These are phyloP conservation scores for Kernera saxatilis DNA, from an alignment of 345 rosid species.

Conservation along the genomic window DNA sequence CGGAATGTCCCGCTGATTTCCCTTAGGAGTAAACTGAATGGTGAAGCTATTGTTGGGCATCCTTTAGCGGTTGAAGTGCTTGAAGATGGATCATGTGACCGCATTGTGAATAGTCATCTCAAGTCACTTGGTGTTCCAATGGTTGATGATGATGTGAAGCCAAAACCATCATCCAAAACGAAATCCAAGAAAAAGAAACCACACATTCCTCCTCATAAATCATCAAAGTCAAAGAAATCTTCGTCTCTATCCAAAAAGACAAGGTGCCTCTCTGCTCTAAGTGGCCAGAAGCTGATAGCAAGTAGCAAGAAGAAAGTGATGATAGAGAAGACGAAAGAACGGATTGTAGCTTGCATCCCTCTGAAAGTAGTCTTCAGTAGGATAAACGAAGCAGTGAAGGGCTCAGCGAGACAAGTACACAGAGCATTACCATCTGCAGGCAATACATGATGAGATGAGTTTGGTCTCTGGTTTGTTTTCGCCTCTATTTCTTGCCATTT, in stretches of 20 bases:
- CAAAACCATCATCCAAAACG: constrained; percentile 20
- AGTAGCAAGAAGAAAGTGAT: constrained; percentile 32
- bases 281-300: constrained; percentile 44
- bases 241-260: constrained; percentile 62
- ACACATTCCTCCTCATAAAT: constrained; percentile 18
- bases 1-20: constrained; percentile 83
- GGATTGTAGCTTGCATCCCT: constrained; percentile 70
- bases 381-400: constrained; percentile 82
- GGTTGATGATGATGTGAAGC: constrained; percentile 9
- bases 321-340: constrained; percentile 49
- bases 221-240: constrained; percentile 40
- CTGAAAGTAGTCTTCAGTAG: constrained; percentile 84
- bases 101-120: constrained; percentile 21
- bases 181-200: constrained; percentile 22
- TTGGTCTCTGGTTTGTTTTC: not conserved
- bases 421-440: constrained; percentile 29
- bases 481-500: not conserved
- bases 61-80: constrained; percentile 65
- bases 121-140: constrained; percentile 26
- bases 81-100: constrained; percentile 38
- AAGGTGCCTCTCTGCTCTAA: constrained; percentile 70
- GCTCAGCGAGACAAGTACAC: constrained; percentile 43
- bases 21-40: constrained; percentile 72
- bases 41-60: constrained; percentile 81
- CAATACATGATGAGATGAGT: constrained; percentile 17